Conservation (phyloP, 2,329 filamentous ascomycete species). For the Scedosporium minutisporum region DNA sequence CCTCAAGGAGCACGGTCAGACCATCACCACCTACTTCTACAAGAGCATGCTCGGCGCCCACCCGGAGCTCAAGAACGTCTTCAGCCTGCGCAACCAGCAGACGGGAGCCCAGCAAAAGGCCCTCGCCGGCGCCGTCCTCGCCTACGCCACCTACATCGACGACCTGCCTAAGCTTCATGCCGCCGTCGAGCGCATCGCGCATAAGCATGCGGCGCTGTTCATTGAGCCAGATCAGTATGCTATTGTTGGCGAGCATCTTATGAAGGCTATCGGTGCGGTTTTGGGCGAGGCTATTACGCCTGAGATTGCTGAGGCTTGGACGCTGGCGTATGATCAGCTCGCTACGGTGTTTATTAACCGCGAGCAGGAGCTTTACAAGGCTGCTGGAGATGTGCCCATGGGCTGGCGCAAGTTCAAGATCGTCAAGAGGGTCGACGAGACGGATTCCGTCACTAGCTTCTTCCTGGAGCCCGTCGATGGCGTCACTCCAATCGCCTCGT, state of each 20-base stretch:
- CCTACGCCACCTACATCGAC: slow-evolving; percentile 66
- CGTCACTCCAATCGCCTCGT: slow-evolving; percentile 44
- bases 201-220: slow-evolving; percentile 67
- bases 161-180: slow-evolving; percentile 50
- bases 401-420: slow-evolving; percentile 47
- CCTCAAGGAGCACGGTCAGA: slow-evolving; percentile 55
- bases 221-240: slow-evolving; percentile 60
- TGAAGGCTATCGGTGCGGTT: slow-evolving; percentile 57
- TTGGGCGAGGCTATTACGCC: slow-evolving; percentile 58
- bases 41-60: slow-evolving; percentile 53
- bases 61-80: slow-evolving; percentile 58
- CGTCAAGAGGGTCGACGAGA: slow-evolving; percentile 50
- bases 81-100: slow-evolving; percentile 60
- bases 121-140: slow-evolving; percentile 58
- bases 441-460: slow-evolving; percentile 53
- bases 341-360: slow-evolving; percentile 60
- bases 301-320: slow-evolving; percentile 62
- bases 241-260: slow-evolving; percentile 58
- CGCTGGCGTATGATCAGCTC: slow-evolving; percentile 59
- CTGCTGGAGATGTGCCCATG: slow-evolving; percentile 24
- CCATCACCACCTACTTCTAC: slow-evolving; percentile 68
- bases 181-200: slow-evolving; percentile 57
- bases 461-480: slow-evolving; percentile 57
- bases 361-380: slow-evolving; percentile 53
- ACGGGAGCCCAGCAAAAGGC: slow-evolving; percentile 61